Evolutionary conservation across 225 moss, liverwort and hornwort genomes (phyloP), one percentile per base, ranked within the genome.

Genomic region (Pseudisothecium myosuroides): DNA sequence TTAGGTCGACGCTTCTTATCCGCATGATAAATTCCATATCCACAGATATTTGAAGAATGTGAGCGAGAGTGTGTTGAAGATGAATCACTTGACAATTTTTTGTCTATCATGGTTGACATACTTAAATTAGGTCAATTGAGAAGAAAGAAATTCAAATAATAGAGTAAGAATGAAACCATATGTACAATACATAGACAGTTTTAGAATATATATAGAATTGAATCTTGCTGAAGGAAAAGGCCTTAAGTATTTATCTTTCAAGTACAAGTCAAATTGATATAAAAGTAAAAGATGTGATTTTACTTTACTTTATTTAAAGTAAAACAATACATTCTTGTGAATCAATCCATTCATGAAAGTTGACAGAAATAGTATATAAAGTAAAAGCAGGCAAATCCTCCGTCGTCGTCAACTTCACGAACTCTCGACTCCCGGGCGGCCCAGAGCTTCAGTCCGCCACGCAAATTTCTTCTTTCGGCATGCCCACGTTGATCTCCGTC

Each of bases 21-120:
- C 7, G 18, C 7, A 8, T 39, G 39, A 5, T 28, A 17, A 54
- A 5, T 39, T 1, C 7, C 11, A 28, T 18, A 7, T 58, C 28
- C 28, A 58, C 11, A 39, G 17, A 18, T 39, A 58, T 27, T 0
- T 11, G 1, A 79, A 79, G 58, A 79, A 58, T 27, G 17, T 17
- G 28, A 58, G 17, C 1, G 16, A 27, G 3, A 80, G 9, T 0
- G 0, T 41, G 3, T 80, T 41, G 39, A 59, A 80, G 59, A 59
- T 59, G 59, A 59, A 29, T 39, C 0, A 0, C 2, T 50, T 0
- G 3, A 28, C 7, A 80, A 7, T 41, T n/a, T n/a, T 7, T 59
- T 7, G 2, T 58, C 8, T 41, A 3, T 7, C 19, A 80, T 80
- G 8, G 8, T 59, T 59, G 28, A 80, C 18, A 41, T 29, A 59